Conservation (phyloP, 2,329 filamentous ascomycete species). For the Cladophialophora exuberans region DNA sequence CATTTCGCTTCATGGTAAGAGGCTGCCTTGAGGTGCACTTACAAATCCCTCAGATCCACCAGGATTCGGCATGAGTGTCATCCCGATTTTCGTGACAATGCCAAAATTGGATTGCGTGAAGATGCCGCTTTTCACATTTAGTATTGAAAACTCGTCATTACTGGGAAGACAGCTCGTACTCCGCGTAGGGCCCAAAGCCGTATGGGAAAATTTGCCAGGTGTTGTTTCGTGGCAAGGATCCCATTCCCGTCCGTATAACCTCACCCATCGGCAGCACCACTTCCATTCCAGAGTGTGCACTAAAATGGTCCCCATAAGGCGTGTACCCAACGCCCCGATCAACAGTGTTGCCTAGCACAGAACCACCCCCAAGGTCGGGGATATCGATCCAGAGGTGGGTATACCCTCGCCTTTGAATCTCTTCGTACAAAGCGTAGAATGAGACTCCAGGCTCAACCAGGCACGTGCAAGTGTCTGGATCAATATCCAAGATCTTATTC, state of each 20-base stretch:
- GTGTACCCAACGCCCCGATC: constrained; percentile 18
- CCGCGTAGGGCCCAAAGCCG: constrained; percentile 42
- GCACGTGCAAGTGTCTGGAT: constrained; percentile 43
- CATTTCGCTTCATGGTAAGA: background rate
- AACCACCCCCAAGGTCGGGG: constrained; percentile 7
- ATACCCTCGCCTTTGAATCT: constrained; percentile 42
- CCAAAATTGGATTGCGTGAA: constrained; percentile 38
- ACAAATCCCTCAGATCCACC: constrained; percentile 7
- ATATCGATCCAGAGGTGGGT: constrained; percentile 50
- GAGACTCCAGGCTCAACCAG: constrained; percentile 50
- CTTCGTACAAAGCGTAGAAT: constrained; percentile 45
- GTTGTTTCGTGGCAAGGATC: constrained; percentile 38
- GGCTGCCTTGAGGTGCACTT: background rate
- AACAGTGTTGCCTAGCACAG: constrained; percentile 40
- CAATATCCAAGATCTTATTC: constrained; percentile 44
- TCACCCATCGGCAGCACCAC: constrained; percentile 46
- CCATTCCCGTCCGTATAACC: constrained; percentile 48
- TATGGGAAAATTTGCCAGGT: constrained; percentile 36
- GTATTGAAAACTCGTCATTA: too few relatives aligned
- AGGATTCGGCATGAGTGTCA: constrained; percentile 53
- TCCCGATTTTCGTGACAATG: constrained; percentile 54
- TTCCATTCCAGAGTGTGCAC: constrained; percentile 50
- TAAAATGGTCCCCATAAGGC: constrained; percentile 50
- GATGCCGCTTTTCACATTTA: constrained; percentile 32
- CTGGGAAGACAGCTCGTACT: constrained; percentile 20